These are phyloP conservation scores for Flammula alnicola DNA, from an alignment of 1,284 basidiomycete species.

Conservation along the genomic window DNA sequence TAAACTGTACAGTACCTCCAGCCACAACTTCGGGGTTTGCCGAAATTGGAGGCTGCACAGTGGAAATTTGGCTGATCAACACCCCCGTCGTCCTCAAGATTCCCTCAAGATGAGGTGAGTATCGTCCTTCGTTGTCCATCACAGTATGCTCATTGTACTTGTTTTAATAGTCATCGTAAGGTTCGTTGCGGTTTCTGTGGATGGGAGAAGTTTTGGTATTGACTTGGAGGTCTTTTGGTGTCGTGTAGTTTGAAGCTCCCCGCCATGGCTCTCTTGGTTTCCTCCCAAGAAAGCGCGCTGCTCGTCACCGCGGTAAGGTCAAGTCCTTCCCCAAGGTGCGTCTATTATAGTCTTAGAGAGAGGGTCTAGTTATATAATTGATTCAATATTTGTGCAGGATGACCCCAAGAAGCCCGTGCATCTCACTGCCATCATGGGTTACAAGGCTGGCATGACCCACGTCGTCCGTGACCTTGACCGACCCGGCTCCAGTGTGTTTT, in stretches of 20 bases:
- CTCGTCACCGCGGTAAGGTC: slow-evolving; percentile 96
- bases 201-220: slow-evolving; percentile 12
- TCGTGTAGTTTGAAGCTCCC: slow-evolving; percentile 87
- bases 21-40: slow-evolving; percentile 41
- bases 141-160: slow-evolving; percentile 21
- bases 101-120: slow-evolving; percentile 58
- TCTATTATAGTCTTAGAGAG: not conserved
- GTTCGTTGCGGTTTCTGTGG: slow-evolving; percentile 39
- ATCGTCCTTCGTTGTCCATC: slow-evolving; percentile 12
- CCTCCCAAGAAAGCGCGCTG: slow-evolving; percentile 93
- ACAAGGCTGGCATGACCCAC: slow-evolving; percentile 99
- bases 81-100: slow-evolving; percentile 43
- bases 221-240: slow-evolving; percentile 17
- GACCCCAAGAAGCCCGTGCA: slow-evolving; percentile 99
- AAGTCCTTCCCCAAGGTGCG: slow-evolving; percentile 96
- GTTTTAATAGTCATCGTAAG: slow-evolving; percentile 60
- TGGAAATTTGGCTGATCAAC: slow-evolving; percentile 34
- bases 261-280: slow-evolving; percentile 94
- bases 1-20: slow-evolving; percentile 43
- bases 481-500: slow-evolving; percentile 89
- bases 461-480: slow-evolving; percentile 99
- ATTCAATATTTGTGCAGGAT: slow-evolving; percentile 69
- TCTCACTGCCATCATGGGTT: slow-evolving; percentile 98
- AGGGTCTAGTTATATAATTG: slow-evolving; percentile 15
- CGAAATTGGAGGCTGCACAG: slow-evolving; percentile 23